A percentile compares a stretch with the other conserved stretches of the same genome.
Evolutionary conservation across 768 basidiomycete genomes (phyloP).

Genomic region (Fibroporia radiculosa): DNA sequence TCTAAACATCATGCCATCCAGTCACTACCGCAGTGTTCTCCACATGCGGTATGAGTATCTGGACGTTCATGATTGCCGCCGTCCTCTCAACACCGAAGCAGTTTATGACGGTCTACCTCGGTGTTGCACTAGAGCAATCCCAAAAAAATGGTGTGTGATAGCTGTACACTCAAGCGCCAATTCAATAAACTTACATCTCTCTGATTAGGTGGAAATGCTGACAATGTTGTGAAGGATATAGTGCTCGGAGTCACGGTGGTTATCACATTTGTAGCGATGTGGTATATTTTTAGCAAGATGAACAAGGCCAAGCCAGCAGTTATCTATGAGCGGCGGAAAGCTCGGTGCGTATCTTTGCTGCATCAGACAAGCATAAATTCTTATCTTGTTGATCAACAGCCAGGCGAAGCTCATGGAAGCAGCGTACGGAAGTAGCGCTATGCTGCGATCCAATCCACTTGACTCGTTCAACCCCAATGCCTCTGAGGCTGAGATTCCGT

Average conservation of each 20-base stretch:
- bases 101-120: slow-evolving; percentile 86
- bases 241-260: slow-evolving; percentile 63
- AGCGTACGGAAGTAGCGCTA: slow-evolving; percentile 13
- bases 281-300: slow-evolving; percentile 76
- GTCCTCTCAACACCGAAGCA: slow-evolving; percentile 85
- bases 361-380: neutral
- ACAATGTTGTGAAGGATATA: slow-evolving; percentile 58
- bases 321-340: slow-evolving; percentile 66
- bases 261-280: slow-evolving; percentile 71
- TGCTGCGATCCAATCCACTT: slow-evolving; percentile 24
- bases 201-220: slow-evolving; percentile 28
- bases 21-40: slow-evolving; percentile 87
- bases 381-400: slow-evolving; percentile 23
- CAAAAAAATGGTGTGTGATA: slow-evolving; percentile 20
- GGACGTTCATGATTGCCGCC: slow-evolving; percentile 72
- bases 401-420: slow-evolving; percentile 40
- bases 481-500: slow-evolving; percentile 35
- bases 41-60: slow-evolving; percentile 81
- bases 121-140: slow-evolving; percentile 62
- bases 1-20: slow-evolving; percentile 21
- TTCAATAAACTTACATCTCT: neutral
- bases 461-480: slow-evolving; percentile 28
- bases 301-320: slow-evolving; percentile 56
- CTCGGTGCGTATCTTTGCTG: slow-evolving; percentile 34
- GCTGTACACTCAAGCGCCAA: neutral